phyloP scores from a whole-genome alignment of 805 yeast species.

The Nakazawaea pomicola region DNA sequence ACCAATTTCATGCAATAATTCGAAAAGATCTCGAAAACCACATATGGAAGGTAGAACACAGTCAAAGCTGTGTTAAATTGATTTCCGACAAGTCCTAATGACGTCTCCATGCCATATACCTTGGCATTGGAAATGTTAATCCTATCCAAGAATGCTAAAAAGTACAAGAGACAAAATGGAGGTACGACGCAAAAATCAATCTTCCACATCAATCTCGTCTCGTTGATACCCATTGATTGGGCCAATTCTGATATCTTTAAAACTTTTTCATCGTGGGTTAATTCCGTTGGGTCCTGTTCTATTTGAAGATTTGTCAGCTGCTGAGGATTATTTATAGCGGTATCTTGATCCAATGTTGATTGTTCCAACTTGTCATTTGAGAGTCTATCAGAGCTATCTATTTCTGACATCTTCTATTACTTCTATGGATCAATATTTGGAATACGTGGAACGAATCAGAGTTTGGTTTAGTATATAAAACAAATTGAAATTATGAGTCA shows the following conservation, averaged over 20 bases:
- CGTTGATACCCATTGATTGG: slow-evolving; percentile 38
- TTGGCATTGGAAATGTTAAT: slow-evolving; percentile 70
- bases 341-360: too few relatives aligned
- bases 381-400: too few relatives aligned
- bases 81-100: slow-evolving; percentile 42
- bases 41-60: slow-evolving; percentile 37
- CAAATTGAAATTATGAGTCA: neutral
- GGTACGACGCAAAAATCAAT: slow-evolving; percentile 57
- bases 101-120: slow-evolving; percentile 52
- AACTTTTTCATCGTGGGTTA: neutral
- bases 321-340: too few relatives aligned
- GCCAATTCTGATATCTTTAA: slow-evolving; percentile 25
- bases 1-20: slow-evolving; percentile 33
- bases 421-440: too few relatives aligned
- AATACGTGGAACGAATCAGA: too few relatives aligned
- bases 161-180: slow-evolving; percentile 56
- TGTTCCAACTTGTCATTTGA: too few relatives aligned
- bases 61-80: slow-evolving; percentile 55
- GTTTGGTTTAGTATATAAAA: neutral
- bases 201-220: slow-evolving; percentile 45
- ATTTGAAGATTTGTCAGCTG: too few relatives aligned
- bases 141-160: slow-evolving; percentile 63
- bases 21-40: slow-evolving; percentile 22
- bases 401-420: slow-evolving; percentile 3
- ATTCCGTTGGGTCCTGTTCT: neutral